Evolutionary conservation across 257 asterid species (phyloP), one percentile per base, ranked within the genome.

Genomic region (Rauvolfia tetraphylla): DNA sequence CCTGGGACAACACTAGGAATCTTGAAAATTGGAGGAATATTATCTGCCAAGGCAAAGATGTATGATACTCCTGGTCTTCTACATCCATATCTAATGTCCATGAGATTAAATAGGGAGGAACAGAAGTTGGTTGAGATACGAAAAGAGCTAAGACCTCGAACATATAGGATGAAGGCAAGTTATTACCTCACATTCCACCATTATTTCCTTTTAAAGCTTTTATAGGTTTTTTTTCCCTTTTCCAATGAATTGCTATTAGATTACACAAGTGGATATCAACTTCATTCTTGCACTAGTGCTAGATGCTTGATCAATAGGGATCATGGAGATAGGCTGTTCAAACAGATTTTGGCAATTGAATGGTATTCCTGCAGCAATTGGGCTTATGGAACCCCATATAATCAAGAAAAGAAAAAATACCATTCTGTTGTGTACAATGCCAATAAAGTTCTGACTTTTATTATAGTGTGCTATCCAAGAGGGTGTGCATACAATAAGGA

Each of bases 1-100:
- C 98, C 98, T 14, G 98, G 98, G 66, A 92, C 98, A 39, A 92
- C 98, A 23, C 95, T 92, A 34, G 98, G 98, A 79, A 92, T 95
- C 58, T 75, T 95, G 83, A 91, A 97, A 83, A 92, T 95, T 61
- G 95, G 93, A 76, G 98, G 97, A 81, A 86, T 95, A 85, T 82
- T 92, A 78, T 89, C 98, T 22, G 98, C 97, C 68, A 95, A 92
- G 84, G 98, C 98, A 38, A 92, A 92, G 86, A 88, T 95, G 98
- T 95, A 92, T 78, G 98, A 95, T 71, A 92, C 98, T 38, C 98
- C 98, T 0, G 98, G 98, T 18, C 96, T 95, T 66, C 72, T 92
- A 81, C 98, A 95, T 76, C 98, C 98, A 0, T 95, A 92, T 75
- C 73, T 95, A 57, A 83, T 95, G 93, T 85, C 98, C 36, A 84